These are phyloP conservation scores for Saturnispora kantuleensis DNA, from an alignment of 805 yeast genomes.

Conservation along the genomic window DNA sequence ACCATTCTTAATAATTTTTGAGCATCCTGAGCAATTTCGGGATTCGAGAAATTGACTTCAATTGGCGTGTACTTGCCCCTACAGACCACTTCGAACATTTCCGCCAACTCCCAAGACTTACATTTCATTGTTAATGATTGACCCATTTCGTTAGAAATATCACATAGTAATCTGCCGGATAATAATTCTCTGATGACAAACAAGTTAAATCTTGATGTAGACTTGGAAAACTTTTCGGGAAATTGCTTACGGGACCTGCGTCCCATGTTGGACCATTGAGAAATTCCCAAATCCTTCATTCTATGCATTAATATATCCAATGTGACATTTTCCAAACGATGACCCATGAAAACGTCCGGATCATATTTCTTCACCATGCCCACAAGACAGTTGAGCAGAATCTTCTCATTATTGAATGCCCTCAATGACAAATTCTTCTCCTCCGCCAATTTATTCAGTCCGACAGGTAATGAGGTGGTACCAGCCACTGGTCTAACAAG, in stretches of 20 bases:
- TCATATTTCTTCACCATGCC: constrained; percentile 65
- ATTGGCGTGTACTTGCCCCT: constrained; percentile 48
- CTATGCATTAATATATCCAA: constrained; percentile 75
- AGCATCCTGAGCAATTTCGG: constrained; percentile 58
- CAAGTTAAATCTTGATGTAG: constrained; percentile 37
- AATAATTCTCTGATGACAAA: constrained; percentile 54
- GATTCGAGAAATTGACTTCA: constrained; percentile 66
- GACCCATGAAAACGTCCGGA: constrained; percentile 89
- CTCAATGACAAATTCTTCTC: constrained; percentile 44
- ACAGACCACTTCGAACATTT: constrained; percentile 80
- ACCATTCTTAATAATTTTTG: constrained; percentile 58
- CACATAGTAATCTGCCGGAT: constrained; percentile 84
- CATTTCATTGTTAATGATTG: constrained; percentile 85
- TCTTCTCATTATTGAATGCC: constrained; percentile 62
- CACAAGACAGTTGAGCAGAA: constrained; percentile 63
- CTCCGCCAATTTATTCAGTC: constrained; percentile 52
- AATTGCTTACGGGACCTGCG: constrained; percentile 67
- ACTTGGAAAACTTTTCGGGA: constrained; percentile 64
- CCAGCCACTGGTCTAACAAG: constrained; percentile 72
- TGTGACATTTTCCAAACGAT: constrained; percentile 68
- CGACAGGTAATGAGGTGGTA: constrained; percentile 59
- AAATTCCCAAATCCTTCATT: constrained; percentile 62
- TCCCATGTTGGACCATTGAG: constrained; percentile 75
- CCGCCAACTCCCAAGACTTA: constrained; percentile 88
- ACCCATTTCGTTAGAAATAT: constrained; percentile 90